Conservation (phyloP, 192 early-diverging fungal species). For the Physocladia obscura region DNA sequence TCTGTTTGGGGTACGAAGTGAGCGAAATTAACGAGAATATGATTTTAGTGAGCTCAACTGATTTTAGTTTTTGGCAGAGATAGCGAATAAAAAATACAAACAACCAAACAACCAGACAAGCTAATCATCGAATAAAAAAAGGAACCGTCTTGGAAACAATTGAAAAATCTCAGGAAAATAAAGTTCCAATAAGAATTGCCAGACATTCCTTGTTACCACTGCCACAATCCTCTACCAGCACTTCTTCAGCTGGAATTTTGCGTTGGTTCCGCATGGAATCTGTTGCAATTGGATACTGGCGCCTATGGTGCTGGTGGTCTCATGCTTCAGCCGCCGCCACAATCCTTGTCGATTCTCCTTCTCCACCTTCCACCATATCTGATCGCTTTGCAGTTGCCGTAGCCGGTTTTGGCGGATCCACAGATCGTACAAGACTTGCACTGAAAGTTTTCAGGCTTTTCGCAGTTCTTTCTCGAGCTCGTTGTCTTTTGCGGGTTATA, state of each 20-base stretch:
- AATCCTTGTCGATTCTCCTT: neutral
- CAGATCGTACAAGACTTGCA: neutral
- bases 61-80: neutral
- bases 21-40: too few species aligned
- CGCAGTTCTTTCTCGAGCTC: neutral
- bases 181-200: neutral
- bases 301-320: conserved; percentile 18
- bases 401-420: neutral
- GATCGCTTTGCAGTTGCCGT: conserved; percentile 3
- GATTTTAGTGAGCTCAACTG: too few species aligned
- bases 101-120: neutral
- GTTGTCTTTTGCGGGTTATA: neutral
- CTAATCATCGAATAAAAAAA: neutral
- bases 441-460: neutral
- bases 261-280: conserved; percentile 16
- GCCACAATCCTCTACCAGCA: neutral
- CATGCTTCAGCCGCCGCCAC: conserved; percentile 14
- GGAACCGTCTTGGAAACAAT: neutral
- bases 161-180: too few species aligned
- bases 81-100: neutral
- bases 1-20: neutral
- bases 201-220: neutral
- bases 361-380: neutral
- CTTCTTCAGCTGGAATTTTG: neutral
- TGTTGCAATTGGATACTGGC: neutral